Evolutionary conservation across 169 alveolate species (phyloP).

Genomic region (Plasmodium yoelii): DNA sequence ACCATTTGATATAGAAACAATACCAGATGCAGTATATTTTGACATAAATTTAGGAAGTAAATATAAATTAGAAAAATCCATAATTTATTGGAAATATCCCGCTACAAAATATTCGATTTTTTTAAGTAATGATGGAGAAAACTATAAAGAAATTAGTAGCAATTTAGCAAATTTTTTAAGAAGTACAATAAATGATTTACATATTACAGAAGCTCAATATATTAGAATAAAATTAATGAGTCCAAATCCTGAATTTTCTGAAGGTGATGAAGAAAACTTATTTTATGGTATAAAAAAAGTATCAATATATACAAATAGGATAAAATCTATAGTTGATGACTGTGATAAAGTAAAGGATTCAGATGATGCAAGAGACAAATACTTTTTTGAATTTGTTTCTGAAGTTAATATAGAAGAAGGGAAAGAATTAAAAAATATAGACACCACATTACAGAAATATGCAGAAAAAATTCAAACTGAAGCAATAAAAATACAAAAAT

Average conservation of each 20-base stretch:
- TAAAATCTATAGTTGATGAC: slow-evolving; percentile 90
- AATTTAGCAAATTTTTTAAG: slow-evolving; percentile 79
- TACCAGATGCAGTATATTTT: slow-evolving; percentile 83
- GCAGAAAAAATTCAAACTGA: slow-evolving; percentile 75
- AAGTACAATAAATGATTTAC: slow-evolving; percentile 80
- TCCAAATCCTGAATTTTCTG: slow-evolving; percentile 87
- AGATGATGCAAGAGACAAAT: slow-evolving; percentile 92
- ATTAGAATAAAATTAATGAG: slow-evolving; percentile 79
- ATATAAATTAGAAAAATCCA: slow-evolving; percentile 82
- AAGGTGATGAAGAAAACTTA: slow-evolving; percentile 37
- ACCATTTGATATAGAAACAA: slow-evolving; percentile 80
- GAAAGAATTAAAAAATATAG: slow-evolving; percentile 76
- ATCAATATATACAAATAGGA: slow-evolving; percentile 86
- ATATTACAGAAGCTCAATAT: slow-evolving; percentile 79
- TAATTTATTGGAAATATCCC: slow-evolving; percentile 91
- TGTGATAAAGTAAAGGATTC: slow-evolving; percentile 88
- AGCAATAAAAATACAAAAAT: slow-evolving; percentile 61
- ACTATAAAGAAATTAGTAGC: slow-evolving; percentile 45
- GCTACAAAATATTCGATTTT: slow-evolving; percentile 87
- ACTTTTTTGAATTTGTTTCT: slow-evolving; percentile 89
- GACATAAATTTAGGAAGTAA: slow-evolving; percentile 86
- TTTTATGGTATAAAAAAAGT: slow-evolving; percentile 88
- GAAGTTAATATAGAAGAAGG: slow-evolving; percentile 86
- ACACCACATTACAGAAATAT: slow-evolving; percentile 45
- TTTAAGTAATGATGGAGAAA: slow-evolving; percentile 83